A percentile compares a stretch with the other conserved stretches of the same genome.
These are phyloP conservation scores for Phoenix dactylifera DNA, from an alignment of 176 grass and related monocot genomes.

Conservation along the genomic window DNA sequence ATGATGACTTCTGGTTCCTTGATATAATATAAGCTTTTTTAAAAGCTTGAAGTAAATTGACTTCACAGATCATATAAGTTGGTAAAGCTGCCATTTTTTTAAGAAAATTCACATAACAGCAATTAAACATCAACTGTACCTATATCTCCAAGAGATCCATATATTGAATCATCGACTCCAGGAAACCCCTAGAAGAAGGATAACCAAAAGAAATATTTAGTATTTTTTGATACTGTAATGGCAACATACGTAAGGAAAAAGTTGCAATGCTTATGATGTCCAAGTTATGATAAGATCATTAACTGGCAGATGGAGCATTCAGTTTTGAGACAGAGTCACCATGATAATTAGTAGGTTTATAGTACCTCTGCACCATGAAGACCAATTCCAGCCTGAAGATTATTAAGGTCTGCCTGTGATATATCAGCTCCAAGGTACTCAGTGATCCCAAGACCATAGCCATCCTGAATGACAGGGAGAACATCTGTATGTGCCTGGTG, in stretches of 20 bases:
- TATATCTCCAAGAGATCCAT: constrained; percentile 30
- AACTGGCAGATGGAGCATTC: constrained; percentile 35
- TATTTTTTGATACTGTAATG: constrained; percentile 4
- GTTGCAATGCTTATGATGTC: no score
- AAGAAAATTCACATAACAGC: neutral
- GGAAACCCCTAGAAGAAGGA: constrained; percentile 21
- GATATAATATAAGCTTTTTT: neutral
- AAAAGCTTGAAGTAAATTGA: neutral
- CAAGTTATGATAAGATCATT: no score
- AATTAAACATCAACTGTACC: constrained; percentile 13
- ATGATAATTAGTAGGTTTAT: neutral
- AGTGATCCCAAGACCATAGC: constrained; percentile 61
- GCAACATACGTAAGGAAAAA: constrained; percentile 14
- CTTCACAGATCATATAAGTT: neutral
- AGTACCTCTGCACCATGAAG: constrained; percentile 19
- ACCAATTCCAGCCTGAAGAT: constrained; percentile 55
- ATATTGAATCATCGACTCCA: constrained; percentile 29
- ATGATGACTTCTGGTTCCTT: no score
- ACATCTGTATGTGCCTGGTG: constrained; percentile 35
- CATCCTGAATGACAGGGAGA: constrained; percentile 68
- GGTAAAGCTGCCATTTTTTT: neutral
- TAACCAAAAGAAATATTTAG: constrained; percentile 1
- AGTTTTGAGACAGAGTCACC: constrained; percentile 1
- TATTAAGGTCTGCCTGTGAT: constrained; percentile 33
- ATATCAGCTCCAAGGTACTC: constrained; percentile 85